Evolutionary conservation across 2,329 filamentous ascomycete species (phyloP), one percentile per base, ranked within the genome.

Genomic region (Colletotrichum eremochloae): DNA sequence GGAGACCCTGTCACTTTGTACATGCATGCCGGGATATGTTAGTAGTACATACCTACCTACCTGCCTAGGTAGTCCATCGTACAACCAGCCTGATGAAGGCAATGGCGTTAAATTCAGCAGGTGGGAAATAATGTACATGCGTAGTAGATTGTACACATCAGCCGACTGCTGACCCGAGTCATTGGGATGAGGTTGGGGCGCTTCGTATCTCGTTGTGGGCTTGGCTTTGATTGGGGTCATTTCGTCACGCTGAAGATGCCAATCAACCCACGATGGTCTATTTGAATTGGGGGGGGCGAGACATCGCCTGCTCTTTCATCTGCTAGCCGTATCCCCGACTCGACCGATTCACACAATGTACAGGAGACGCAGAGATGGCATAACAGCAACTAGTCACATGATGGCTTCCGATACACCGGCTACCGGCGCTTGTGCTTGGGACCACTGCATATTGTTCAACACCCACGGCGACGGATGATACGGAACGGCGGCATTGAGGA

Each of bases 201-300:
- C 53, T 53, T 20, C 40, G 36, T 15, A 36, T 55, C 38, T 60
- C 36, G 29, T 33, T 60, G 62, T 40, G 53, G 56, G 29, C 11
- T 33, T 11, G 42, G 9, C 18, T 57, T 67, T 62, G 40, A 62
- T 71, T 71, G 56, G 50, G 33, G n/a, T 71, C 68, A 57, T 67
- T 63, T 62, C 38, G n/a, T 24, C 5, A 38, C 29, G 3, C 42
- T 8, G 52, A 58, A 15, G 42, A 33, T 65, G 67, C 24, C 42
- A 61, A 42, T 18, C 42, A 61, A 36, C 24, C 24, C 24, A 24
- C 40, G 53, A 65, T 65, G 42, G 60, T 29, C 52, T 42, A 29
- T 63, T 63, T 15, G 58, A 12, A 24, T 24, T 24, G 24, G 24
- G 24, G 24, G 24, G 24, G 24, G 24, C 24, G 24, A 24, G 24